A percentile compares a stretch with the other conserved stretches of the same genome.
Evolutionary conservation across 805 yeast species (phyloP).

Genomic region (Ascoidea rubescens): DNA sequence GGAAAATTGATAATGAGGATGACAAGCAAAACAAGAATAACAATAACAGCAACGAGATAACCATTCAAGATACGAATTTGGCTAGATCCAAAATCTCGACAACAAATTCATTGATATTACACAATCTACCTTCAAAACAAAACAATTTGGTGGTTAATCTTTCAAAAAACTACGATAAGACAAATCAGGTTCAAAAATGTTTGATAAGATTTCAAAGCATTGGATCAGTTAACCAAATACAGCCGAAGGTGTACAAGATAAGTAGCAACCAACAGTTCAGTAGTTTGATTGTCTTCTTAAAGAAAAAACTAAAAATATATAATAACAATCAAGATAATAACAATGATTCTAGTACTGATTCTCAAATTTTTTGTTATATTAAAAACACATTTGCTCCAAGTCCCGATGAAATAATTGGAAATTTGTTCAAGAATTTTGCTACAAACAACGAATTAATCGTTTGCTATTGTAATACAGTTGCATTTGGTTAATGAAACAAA

Average conservation of each 20-base stretch:
- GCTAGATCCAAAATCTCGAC: slow-evolving; percentile 3
- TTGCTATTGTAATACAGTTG: slow-evolving; percentile 31
- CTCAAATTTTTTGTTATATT: slow-evolving; percentile 24
- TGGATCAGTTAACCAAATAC: slow-evolving; percentile 38
- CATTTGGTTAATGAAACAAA: slow-evolving; percentile 23
- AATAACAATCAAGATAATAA: slow-evolving; percentile 4
- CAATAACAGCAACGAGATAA: neutral
- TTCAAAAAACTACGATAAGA: neutral
- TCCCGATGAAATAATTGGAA: slow-evolving; percentile 28
- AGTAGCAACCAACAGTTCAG: slow-evolving; percentile 31
- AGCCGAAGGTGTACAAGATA: slow-evolving; percentile 36
- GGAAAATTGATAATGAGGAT: neutral
- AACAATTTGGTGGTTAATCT: slow-evolving; percentile 2
- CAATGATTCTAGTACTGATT: neutral
- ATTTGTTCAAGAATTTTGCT: slow-evolving; percentile 22
- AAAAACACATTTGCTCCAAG: slow-evolving; percentile 32
- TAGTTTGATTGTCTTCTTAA: slow-evolving; percentile 30
- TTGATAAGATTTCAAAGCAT: slow-evolving; percentile 37
- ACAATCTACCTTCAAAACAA: slow-evolving; percentile 2
- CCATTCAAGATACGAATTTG: neutral
- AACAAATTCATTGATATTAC: slow-evolving; percentile 3
- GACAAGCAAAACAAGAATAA: neutral
- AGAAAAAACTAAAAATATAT: slow-evolving; percentile 21
- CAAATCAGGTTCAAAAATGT: slow-evolving; percentile 2
- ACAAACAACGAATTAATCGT: slow-evolving; percentile 26